Conservation (phyloP, 116 monocot species). For the Zostera marina region DNA sequence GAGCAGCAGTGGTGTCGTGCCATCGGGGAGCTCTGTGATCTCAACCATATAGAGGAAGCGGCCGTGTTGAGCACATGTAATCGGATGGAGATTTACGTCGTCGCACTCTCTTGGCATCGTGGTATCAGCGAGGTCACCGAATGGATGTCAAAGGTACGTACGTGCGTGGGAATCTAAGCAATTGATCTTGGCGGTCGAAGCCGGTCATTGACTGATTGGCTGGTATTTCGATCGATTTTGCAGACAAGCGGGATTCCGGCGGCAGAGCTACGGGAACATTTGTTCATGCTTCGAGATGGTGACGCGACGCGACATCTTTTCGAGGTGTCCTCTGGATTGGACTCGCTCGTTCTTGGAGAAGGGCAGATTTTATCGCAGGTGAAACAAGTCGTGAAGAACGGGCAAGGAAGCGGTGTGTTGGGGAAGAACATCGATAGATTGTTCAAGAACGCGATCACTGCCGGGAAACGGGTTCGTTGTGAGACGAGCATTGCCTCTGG, state of each 20-base stretch:
- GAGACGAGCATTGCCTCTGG: slow-evolving; percentile 93
- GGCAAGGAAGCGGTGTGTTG: slow-evolving; percentile 57
- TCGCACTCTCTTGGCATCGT: slow-evolving; percentile 83
- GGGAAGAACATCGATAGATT: slow-evolving; percentile 92
- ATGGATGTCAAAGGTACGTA: slow-evolving; percentile 90
- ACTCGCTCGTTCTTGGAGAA: slow-evolving; percentile 92
- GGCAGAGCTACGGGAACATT: slow-evolving; percentile 61
- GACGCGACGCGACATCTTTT: slow-evolving; percentile 88
- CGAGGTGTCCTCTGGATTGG: slow-evolving; percentile 87
- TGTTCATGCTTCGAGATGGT: slow-evolving; percentile 82
- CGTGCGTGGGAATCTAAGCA: too few relatives aligned
- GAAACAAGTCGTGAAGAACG: slow-evolving; percentile 77
- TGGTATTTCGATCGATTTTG: neutral
- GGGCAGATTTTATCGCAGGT: slow-evolving; percentile 88
- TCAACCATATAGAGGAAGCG: slow-evolving; percentile 97
- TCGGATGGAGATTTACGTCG: slow-evolving; percentile 98
- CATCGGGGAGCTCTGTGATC: slow-evolving; percentile 67
- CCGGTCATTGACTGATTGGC: neutral
- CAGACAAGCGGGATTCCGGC: slow-evolving; percentile 91
- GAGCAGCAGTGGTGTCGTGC: slow-evolving; percentile 87
- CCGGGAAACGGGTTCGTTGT: slow-evolving; percentile 74
- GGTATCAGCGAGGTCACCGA: slow-evolving; percentile 89
- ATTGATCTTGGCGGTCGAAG: too few relatives aligned
- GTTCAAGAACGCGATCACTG: slow-evolving; percentile 91
- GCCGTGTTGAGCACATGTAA: slow-evolving; percentile 98